These are phyloP conservation scores for Pseudofabraea citricarpa DNA, from an alignment of 2,329 filamentous ascomycete genomes.

Conservation along the genomic window DNA sequence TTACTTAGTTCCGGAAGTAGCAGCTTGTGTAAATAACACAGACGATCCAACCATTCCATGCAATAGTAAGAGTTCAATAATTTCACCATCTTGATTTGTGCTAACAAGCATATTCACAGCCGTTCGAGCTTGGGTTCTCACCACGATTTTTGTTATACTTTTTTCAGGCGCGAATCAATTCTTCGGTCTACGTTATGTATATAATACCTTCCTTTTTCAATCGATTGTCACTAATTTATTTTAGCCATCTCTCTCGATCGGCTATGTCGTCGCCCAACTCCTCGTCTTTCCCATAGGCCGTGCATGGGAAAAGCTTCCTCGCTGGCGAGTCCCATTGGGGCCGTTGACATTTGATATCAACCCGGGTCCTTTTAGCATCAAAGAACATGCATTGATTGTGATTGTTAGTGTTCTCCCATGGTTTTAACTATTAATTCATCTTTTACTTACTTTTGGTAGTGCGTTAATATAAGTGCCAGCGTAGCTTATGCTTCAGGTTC, in stretches of 20 bases:
- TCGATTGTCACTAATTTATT: background rate
- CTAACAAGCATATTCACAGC: constrained; percentile 2
- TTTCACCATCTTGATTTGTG: background rate
- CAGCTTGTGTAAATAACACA: constrained; percentile 31
- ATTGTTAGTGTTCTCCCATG: constrained; percentile 63
- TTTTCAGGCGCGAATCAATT: constrained; percentile 5
- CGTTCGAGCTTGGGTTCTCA: constrained; percentile 56
- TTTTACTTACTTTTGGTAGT: constrained; percentile 29
- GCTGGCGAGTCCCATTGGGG: constrained; percentile 17
- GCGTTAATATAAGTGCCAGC: constrained; percentile 57
- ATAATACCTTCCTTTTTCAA: background rate
- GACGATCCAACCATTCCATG: constrained; percentile 28
- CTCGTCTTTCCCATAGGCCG: constrained; percentile 49
- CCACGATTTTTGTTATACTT: constrained; percentile 4
- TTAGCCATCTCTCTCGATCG: constrained; percentile 8
- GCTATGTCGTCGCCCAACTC: constrained; percentile 35
- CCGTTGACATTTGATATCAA: constrained; percentile 52
- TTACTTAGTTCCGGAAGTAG: constrained; percentile 30
- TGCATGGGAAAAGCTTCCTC: constrained; percentile 42
- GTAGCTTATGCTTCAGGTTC: constrained; percentile 50
- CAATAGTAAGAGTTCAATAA: constrained; percentile 23
- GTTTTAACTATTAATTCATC: constrained; percentile 57
- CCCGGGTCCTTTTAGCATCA: constrained; percentile 62
- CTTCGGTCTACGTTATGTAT: constrained; percentile 6
- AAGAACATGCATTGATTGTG: constrained; percentile 63